Percentiles rank a stretch among this genome's conserved stretches.
phyloP scores from a whole-genome alignment of 768 basidiomycete genomes.

The Gautieria morchelliformis region DNA sequence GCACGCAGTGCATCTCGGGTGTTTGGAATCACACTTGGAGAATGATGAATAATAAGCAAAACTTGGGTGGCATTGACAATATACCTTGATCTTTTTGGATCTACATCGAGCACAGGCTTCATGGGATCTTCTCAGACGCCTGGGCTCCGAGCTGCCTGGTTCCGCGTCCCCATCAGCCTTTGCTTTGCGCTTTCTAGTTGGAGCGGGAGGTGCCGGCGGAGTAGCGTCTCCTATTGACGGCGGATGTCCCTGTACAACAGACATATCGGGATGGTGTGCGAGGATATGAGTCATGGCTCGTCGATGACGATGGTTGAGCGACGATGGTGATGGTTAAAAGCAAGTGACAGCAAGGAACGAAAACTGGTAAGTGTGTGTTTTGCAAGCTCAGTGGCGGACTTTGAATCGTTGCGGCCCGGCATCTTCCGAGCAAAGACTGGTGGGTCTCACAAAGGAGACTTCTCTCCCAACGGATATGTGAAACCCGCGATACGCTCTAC shows the following conservation, averaged over 20 bases:
- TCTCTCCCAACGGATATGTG: no score
- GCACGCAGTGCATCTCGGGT: constrained; percentile 80
- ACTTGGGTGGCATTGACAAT: constrained; percentile 17
- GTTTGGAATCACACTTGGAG: constrained; percentile 79
- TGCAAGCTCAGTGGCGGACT: constrained; percentile 1
- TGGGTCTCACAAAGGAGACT: not conserved
- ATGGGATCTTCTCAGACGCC: constrained; percentile 78
- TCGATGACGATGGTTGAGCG: not conserved
- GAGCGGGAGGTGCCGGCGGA: constrained; percentile 13
- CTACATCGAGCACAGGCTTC: constrained; percentile 90
- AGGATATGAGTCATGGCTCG: constrained; percentile 8
- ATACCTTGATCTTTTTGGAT: constrained; percentile 92
- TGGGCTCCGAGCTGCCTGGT: constrained; percentile 53
- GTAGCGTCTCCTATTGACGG: constrained; percentile 4
- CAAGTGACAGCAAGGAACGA: not conserved
- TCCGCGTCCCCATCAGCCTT: constrained; percentile 49
- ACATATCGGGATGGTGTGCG: constrained; percentile 6
- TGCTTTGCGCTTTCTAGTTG: constrained; percentile 40
- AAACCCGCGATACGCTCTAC: no score
- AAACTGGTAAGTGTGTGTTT: not conserved
- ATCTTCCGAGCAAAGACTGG: not conserved
- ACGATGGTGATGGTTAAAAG: not conserved
- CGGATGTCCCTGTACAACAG: constrained; percentile 6
- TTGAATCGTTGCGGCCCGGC: not conserved
- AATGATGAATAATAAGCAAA: constrained; percentile 15